A percentile compares a stretch with the other conserved stretches of the same genome.
Evolutionary conservation across 164 flowering plant genomes (phyloP).

Genomic region (Umbellularia californica): DNA sequence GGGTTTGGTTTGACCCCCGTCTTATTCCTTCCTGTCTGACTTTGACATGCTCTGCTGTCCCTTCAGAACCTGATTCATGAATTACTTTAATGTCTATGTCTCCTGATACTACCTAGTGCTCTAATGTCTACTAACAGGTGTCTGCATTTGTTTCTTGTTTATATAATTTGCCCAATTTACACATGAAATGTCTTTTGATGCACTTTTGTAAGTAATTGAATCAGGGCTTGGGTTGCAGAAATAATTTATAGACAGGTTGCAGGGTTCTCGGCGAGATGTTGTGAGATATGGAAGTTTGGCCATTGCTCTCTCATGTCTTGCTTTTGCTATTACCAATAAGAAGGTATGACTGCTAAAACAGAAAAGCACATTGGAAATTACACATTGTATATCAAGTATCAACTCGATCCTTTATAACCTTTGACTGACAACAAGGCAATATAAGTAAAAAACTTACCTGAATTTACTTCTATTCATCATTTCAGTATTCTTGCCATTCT

Average conservation of each 20-base stretch:
- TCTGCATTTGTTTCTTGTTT: not conserved
- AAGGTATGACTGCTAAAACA: constrained; percentile 56
- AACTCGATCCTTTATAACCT: not conserved
- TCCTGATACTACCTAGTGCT: not conserved
- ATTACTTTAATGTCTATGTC: not conserved
- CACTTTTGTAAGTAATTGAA: constrained; percentile 5
- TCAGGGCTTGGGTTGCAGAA: constrained; percentile 41
- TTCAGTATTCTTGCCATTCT: not conserved
- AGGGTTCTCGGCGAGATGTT: constrained; percentile 80
- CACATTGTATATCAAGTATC: not conserved
- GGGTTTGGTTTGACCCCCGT: not conserved
- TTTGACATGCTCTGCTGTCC: not conserved
- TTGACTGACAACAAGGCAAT: not conserved
- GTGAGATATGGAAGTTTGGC: constrained; percentile 90
- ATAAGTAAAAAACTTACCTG: not conserved
- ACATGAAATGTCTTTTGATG: not conserved
- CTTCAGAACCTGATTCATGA: not conserved
- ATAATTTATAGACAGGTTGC: constrained; percentile 80
- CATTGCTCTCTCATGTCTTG: constrained; percentile 64
- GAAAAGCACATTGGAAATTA: not conserved
- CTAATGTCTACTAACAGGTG: not conserved
- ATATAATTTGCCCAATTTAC: not conserved
- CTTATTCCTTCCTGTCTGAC: not conserved
- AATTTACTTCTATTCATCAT: not conserved
- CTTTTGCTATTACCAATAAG: constrained; percentile 57